These are phyloP conservation scores for Neurospora sp. DNA, from an alignment of 2,329 filamentous ascomycete species.

Conservation along the genomic window DNA sequence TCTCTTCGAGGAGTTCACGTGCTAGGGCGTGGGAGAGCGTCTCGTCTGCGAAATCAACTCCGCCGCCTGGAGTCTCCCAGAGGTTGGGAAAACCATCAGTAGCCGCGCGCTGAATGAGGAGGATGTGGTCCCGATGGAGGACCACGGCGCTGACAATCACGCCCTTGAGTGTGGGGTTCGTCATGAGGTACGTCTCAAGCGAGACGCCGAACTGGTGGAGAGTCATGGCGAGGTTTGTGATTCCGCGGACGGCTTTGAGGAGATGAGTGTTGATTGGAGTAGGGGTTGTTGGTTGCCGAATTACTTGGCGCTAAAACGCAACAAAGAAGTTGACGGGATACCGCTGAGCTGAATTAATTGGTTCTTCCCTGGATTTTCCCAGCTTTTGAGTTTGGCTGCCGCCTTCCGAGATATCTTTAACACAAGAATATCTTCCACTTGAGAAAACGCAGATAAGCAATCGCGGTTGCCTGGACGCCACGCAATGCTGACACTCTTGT, in stretches of 20 bases:
- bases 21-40: slow-evolving; percentile 6
- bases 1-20: slow-evolving; percentile 14
- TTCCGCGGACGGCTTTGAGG: background rate
- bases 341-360: background rate
- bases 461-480: background rate
- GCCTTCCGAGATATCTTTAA: background rate
- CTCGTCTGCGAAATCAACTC: slow-evolving; percentile 8
- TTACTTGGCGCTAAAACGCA: background rate
- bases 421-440: background rate
- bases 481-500: background rate
- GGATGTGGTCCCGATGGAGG: slow-evolving; percentile 3
- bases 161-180: slow-evolving; percentile 4
- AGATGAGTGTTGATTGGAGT: background rate
- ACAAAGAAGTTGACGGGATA: background rate
- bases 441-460: background rate
- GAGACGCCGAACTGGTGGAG: slow-evolving; percentile 4
- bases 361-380: background rate
- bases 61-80: slow-evolving; percentile 16
- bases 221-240: background rate
- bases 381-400: background rate
- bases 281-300: background rate
- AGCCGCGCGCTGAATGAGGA: slow-evolving; percentile 15
- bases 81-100: slow-evolving; percentile 13
- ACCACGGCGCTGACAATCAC: slow-evolving; percentile 13
- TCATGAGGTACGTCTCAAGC: slow-evolving; percentile 4